Conservation (phyloP, 352 stramenopile genomes). For the Globisporangium radiosum region DNA sequence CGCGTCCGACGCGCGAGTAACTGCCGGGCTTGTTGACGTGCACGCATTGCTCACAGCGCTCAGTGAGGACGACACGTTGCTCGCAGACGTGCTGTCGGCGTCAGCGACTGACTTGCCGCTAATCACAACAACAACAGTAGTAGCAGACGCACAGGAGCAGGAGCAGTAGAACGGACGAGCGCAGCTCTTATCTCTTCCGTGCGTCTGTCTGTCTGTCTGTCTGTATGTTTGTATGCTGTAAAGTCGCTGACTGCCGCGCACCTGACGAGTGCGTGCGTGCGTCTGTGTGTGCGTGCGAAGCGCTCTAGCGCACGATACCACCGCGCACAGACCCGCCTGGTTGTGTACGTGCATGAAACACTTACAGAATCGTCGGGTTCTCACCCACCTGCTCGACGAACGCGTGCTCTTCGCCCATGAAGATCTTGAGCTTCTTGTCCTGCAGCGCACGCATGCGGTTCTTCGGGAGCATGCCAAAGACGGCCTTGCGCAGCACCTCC, state of each 20-base stretch:
- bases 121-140: not conserved
- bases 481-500: slow-evolving; percentile 93
- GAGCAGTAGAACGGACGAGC: too few species aligned
- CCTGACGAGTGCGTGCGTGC: not conserved
- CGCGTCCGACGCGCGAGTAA: not conserved
- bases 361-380: slow-evolving; percentile 72
- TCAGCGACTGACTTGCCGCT: not conserved
- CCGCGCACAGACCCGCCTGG: not conserved
- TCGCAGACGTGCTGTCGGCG: slow-evolving; percentile 5
- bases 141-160: not conserved
- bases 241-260: not conserved
- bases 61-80: slow-evolving; percentile 17
- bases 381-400: slow-evolving; percentile 85
- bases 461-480: slow-evolving; percentile 97
- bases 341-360: not conserved
- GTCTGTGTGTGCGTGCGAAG: not conserved
- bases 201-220: not conserved
- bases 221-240: not conserved
- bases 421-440: slow-evolving; percentile 97
- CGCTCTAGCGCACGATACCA: not conserved
- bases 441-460: slow-evolving; percentile 95
- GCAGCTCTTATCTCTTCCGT: not conserved
- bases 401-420: slow-evolving; percentile 90
- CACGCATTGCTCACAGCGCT: slow-evolving; percentile 27
- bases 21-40: slow-evolving; percentile 28